A percentile compares a stretch with the other conserved stretches of the same genome.
phyloP scores from a whole-genome alignment of 2,329 filamentous ascomycete species.

The Davidsoniella neocaledoniae region DNA sequence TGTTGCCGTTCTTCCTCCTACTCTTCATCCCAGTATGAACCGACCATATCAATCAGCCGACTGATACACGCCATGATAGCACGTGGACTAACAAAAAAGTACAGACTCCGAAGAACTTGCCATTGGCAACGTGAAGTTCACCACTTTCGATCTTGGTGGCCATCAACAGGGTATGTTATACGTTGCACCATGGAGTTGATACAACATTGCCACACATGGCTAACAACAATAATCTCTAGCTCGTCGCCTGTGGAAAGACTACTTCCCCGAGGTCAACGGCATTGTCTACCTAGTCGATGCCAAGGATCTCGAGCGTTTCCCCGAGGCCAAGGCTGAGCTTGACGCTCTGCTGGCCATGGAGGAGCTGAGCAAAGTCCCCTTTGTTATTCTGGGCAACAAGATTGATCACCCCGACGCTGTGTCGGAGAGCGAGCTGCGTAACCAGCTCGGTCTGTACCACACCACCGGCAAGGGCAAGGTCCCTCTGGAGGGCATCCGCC shows the following conservation, averaged over 20 bases:
- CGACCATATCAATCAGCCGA: constrained; percentile 2
- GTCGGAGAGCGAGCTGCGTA: constrained; percentile 85
- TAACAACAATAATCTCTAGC: constrained; percentile 31
- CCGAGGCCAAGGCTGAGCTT: constrained; percentile 90
- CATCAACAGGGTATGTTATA: constrained; percentile 65
- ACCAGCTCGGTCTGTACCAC: constrained; percentile 86
- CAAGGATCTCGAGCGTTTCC: constrained; percentile 88
- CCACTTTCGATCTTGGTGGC: constrained; percentile 83
- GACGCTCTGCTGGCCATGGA: constrained; percentile 94
- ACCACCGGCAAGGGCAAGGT: constrained; percentile 94
- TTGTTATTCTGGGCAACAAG: constrained; percentile 96
- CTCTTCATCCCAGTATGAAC: constrained; percentile 70
- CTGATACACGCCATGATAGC: neutral
- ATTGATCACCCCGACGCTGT: constrained; percentile 96
- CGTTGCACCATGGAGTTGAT: neutral
- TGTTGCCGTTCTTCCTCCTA: constrained; percentile 78
- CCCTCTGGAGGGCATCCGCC: constrained; percentile 76
- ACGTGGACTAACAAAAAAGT: neutral
- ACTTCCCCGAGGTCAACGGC: constrained; percentile 89
- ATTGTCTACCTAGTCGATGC: constrained; percentile 97
- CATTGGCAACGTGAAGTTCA: constrained; percentile 87
- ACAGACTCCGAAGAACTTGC: constrained; percentile 77
- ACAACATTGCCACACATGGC: neutral
- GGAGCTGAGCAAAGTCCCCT: constrained; percentile 87
- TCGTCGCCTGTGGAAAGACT: constrained; percentile 88